Conservation (phyloP, 345 rosid species). For the Syzygium jambos region DNA sequence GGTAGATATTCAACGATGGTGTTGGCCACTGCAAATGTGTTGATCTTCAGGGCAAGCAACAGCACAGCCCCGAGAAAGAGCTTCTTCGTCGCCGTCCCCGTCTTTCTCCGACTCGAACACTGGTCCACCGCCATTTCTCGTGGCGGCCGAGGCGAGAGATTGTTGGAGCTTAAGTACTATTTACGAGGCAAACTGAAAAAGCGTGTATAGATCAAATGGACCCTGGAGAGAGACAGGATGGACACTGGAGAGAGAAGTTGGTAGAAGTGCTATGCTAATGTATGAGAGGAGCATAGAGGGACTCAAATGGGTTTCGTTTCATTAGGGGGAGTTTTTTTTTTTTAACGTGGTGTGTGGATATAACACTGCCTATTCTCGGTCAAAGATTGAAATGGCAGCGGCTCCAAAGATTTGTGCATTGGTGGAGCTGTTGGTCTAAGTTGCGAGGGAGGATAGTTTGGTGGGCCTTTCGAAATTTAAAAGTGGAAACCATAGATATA, state of each 20-base stretch:
- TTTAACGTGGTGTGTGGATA: not conserved
- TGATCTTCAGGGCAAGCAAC: not conserved
- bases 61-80: not conserved
- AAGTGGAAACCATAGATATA: not conserved
- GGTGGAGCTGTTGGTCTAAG: not conserved
- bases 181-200: not conserved
- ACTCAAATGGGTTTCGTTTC: not conserved
- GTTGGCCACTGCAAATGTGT: not conserved
- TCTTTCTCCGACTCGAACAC: not conserved
- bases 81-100: not conserved
- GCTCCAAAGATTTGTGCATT: not conserved
- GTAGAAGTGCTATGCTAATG: not conserved
- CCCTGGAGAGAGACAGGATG: not conserved
- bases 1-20: constrained; percentile 5
- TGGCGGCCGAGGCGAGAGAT: not conserved
- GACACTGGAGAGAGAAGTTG: not conserved
- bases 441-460: not conserved
- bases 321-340: not conserved
- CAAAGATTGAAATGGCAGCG: not conserved
- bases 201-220: not conserved
- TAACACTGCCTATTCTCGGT: not conserved
- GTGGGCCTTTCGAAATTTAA: not conserved
- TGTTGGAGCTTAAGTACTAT: not conserved
- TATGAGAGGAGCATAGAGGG: not conserved
- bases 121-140: not conserved